Evolutionary conservation across 768 basidiomycete species (phyloP), one percentile per base, ranked within the genome.

Genomic region (Pholiota microspora): DNA sequence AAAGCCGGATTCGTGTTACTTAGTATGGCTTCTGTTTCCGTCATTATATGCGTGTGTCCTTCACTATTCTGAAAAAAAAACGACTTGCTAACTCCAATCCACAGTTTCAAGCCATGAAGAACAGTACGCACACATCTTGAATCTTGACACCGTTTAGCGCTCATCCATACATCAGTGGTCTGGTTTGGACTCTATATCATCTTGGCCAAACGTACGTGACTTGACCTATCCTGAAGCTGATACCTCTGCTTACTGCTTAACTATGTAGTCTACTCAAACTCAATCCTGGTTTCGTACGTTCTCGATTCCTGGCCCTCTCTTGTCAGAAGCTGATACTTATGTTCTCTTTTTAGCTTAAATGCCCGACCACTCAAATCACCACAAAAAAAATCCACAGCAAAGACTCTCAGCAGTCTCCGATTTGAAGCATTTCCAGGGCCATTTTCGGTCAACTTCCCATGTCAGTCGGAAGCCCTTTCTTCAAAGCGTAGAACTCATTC

Each of bases 141-240:
- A 0, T 18, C 3, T 31, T 1, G n/a, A 1, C 5, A 4, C 28
- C 15, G 34, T 27, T 13, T 31, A 9, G 12, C 7, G 48, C 12
- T 28, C 12, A 25, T 27, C 7, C 23, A 1, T 24, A 7, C 38
- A 15, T 5, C 13, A 55, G 61, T 62, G 55, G 56, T 62, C 8
- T 62, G 61, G 61, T 57, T 62, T 36, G 57, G 49, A 0, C 34
- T 62, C 7, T 62, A 62, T 47, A 59, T 62, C 13, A 44, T 62
- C 34, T 45, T 62, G n/a, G 58, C 61, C 1, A 62, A 62, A 49
- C 29, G 61, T 59, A 29, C 44, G 60, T 45, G 10, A 15, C 4
- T 15, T 8, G 18, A 0, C 15, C 27, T 35, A 4, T 23, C 9
- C 2, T 32, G 25, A n/a, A n/a, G n/a, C n/a, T n/a, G n/a, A n/a